Evolutionary conservation across 805 yeast genomes (phyloP).

Genomic region (Lipomyces chichibuensis): DNA sequence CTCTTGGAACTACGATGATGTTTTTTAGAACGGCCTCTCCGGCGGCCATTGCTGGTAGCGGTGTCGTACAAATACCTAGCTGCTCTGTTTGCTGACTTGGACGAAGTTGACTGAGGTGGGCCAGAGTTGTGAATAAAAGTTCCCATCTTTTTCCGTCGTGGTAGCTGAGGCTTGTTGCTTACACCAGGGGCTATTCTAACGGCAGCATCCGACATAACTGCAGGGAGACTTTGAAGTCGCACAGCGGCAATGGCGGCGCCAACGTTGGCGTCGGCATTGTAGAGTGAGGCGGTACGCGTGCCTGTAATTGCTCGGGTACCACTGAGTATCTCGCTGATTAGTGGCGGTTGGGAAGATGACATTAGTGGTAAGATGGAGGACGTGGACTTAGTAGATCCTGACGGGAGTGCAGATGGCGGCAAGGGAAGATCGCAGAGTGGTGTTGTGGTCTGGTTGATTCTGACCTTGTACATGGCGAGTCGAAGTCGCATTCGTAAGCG

Average conservation of each 20-base stretch:
- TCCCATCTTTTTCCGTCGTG: slow-evolving; percentile 4
- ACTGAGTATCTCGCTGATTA: neutral
- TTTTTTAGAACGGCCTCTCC: neutral
- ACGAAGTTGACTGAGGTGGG: neutral
- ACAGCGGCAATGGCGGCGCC: neutral
- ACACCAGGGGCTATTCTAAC: slow-evolving; percentile 15
- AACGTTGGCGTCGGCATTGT: slow-evolving; percentile 8
- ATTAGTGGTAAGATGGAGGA: slow-evolving; percentile 1
- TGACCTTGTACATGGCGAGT: slow-evolving; percentile 45
- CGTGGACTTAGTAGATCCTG: neutral
- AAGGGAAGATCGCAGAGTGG: slow-evolving; percentile 39
- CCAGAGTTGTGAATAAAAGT: neutral
- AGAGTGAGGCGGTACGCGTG: slow-evolving; percentile 8
- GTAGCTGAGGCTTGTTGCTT: neutral
- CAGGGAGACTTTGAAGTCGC: slow-evolving; percentile 14
- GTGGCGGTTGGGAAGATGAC: neutral
- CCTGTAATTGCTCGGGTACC: slow-evolving; percentile 1
- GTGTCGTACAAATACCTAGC: neutral
- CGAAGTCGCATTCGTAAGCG: slow-evolving; percentile 41
- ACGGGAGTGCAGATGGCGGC: neutral
- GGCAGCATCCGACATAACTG: slow-evolving; percentile 29
- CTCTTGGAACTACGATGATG: neutral
- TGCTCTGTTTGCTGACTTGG: neutral
- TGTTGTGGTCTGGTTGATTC: slow-evolving; percentile 41
- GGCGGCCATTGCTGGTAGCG: neutral